Percentiles rank a stretch among this genome's conserved stretches.
Conservation (phyloP, 176 grass and related monocot species). For the Thalia dealbata region DNA sequence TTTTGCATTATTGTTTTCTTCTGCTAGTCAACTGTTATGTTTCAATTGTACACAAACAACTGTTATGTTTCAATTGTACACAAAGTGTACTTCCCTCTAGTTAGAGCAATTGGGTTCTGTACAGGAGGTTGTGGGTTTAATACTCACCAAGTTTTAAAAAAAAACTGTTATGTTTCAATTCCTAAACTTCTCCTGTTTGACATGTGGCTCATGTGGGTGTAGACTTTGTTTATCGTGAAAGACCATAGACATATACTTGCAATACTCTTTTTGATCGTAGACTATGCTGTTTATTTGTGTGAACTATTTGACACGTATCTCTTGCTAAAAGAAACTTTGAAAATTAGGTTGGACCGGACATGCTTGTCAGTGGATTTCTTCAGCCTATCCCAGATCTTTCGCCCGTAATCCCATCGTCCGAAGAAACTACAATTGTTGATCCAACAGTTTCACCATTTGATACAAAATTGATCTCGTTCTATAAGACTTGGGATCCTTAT, state of each 20-base stretch:
- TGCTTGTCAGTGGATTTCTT: constrained; percentile 89
- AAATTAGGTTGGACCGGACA: constrained; percentile 70
- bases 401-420: constrained; percentile 65
- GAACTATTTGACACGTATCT: not conserved
- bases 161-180: not conserved
- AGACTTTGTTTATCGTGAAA: not conserved
- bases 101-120: too few species aligned
- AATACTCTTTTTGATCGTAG: not conserved
- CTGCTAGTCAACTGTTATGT: not conserved
- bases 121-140: too few species aligned
- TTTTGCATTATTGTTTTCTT: not conserved
- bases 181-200: not conserved
- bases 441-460: constrained; percentile 75
- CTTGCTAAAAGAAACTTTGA: not conserved
- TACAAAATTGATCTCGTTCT: constrained; percentile 86
- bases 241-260: not conserved
- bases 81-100: too few species aligned
- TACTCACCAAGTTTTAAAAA: too few species aligned
- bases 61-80: too few species aligned
- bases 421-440: constrained; percentile 62
- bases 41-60: too few species aligned
- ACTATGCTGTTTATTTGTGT: not conserved
- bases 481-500: constrained; percentile 93
- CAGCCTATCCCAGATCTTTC: constrained; percentile 88
- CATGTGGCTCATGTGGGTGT: not conserved